These are phyloP conservation scores for Lentinula raphanica DNA, from an alignment of 768 basidiomycete genomes.

Conservation along the genomic window DNA sequence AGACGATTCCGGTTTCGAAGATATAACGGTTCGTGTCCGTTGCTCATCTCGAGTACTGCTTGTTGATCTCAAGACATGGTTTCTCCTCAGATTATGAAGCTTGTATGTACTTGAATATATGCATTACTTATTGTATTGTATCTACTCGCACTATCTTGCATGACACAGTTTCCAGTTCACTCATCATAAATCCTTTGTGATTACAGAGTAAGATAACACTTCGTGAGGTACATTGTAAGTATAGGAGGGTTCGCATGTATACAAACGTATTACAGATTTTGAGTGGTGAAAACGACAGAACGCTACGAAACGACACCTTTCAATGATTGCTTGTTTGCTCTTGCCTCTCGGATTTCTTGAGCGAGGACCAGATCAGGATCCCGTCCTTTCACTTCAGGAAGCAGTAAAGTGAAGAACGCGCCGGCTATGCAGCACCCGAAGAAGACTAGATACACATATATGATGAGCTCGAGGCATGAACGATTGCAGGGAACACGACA, in stretches of 20 bases:
- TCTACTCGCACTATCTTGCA: too few species aligned
- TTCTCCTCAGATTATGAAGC: not conserved
- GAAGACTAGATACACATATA: constrained; percentile 52
- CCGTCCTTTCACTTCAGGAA: constrained; percentile 45
- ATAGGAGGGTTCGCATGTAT: too few species aligned
- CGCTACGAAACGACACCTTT: not conserved
- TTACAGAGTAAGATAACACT: too few species aligned
- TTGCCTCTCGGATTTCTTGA: constrained; percentile 26
- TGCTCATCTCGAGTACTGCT: not conserved
- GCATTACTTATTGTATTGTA: not conserved
- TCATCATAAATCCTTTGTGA: too few species aligned
- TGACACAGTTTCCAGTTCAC: too few species aligned
- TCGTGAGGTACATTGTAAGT: too few species aligned
- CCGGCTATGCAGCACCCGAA: constrained; percentile 59
- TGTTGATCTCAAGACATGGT: not conserved
- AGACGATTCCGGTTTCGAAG: not conserved
- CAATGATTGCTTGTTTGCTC: not conserved
- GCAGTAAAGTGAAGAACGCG: constrained; percentile 40
- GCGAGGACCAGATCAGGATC: constrained; percentile 43
- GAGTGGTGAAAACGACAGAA: too few species aligned
- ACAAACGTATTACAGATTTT: too few species aligned
- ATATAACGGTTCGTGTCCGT: not conserved
- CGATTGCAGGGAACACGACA: too few species aligned
- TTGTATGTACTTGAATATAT: not conserved
- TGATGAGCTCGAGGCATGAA: too few species aligned